Base-by-base conservation (phyloP, 2,329 filamentous ascomycete genomes). In the Nigrospora sphaerica region DNA sequence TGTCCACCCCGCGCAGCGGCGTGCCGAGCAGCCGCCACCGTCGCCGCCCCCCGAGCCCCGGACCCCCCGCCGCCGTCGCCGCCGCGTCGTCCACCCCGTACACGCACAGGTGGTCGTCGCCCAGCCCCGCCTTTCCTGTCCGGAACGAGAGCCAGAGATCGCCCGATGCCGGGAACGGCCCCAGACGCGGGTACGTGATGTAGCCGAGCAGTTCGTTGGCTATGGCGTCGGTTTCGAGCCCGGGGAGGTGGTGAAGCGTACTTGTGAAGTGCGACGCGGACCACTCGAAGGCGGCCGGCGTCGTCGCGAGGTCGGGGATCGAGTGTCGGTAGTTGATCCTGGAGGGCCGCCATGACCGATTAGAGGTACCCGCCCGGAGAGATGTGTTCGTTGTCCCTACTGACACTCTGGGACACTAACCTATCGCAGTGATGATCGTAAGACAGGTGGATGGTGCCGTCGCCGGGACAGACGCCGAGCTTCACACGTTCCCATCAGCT, bases 401-500 rank as follows among this genome's bases (percentile, higher is more conserved):
- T 7, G 32, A 28, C 31, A 14, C 13, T 6, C 18, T 39, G 44
- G 7, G 23, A 28, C 23, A 45, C 56, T 36, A 53, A 63, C 61
- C 54, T 53, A 45, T 71, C 68, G 49, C 67, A 71, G 50, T 77
- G 73, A 49, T 76, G 74, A 46, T 77, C 73, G 51, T 74, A 77
- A 9, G 70, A 72, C 4, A 77, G 56, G 49, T 77, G 74, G 19
- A 77, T 74, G n/a, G 69, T 75, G 39, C 73, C 73, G 49, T 77
- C 73, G 2, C 68, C 71, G 5, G 62, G 58, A 39, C 67, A 74
- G 38, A 76, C 70, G 3, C 73, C 74, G 51, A 77, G 52, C 60
- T 63, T 47, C 12, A 28, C 37, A 28, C 13, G 14, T 36, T 12
- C 12, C 37, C 16, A 32, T 33, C 34, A 34, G 19, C 16, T 23